Percentiles rank a stretch among this genome's conserved stretches.
phyloP scores from a whole-genome alignment of 257 asterid genomes.

The Petunia axillaris region DNA sequence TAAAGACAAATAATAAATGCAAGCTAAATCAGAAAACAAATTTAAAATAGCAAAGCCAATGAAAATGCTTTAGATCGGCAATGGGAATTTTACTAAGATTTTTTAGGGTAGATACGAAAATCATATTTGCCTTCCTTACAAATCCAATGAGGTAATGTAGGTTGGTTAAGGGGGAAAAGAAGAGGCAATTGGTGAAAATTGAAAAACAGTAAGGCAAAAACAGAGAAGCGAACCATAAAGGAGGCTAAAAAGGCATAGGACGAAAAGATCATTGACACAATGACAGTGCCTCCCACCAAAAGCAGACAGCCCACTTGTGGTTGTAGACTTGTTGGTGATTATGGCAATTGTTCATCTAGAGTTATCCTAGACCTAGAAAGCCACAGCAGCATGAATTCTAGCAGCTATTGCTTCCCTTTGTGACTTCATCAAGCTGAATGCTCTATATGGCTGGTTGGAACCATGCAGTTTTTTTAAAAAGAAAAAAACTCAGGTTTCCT shows the following conservation, averaged over 20 bases:
- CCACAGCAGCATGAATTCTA: neutral
- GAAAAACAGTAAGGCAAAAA: neutral
- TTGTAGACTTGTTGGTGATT: neutral
- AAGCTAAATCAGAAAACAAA: neutral
- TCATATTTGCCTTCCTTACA: neutral
- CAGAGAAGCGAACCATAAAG: neutral
- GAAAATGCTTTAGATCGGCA: neutral
- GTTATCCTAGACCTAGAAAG: neutral
- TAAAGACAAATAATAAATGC: neutral
- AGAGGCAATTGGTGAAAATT: neutral
- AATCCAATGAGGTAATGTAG: neutral
- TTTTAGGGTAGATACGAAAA: neutral
- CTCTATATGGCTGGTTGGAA: neutral
- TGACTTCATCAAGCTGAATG: neutral
- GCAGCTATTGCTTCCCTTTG: neutral
- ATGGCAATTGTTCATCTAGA: neutral
- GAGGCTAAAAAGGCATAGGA: neutral
- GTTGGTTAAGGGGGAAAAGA: neutral
- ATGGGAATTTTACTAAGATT: neutral
- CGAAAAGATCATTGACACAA: neutral
- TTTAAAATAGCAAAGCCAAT: neutral
- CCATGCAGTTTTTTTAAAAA: neutral
- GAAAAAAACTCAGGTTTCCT: neutral
- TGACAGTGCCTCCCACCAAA: neutral
- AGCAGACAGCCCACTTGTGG: neutral